A percentile compares a stretch with the other conserved stretches of the same genome.
Conservation (phyloP, 371 early-diverging fungal genomes). For the Antonospora locustae region DNA sequence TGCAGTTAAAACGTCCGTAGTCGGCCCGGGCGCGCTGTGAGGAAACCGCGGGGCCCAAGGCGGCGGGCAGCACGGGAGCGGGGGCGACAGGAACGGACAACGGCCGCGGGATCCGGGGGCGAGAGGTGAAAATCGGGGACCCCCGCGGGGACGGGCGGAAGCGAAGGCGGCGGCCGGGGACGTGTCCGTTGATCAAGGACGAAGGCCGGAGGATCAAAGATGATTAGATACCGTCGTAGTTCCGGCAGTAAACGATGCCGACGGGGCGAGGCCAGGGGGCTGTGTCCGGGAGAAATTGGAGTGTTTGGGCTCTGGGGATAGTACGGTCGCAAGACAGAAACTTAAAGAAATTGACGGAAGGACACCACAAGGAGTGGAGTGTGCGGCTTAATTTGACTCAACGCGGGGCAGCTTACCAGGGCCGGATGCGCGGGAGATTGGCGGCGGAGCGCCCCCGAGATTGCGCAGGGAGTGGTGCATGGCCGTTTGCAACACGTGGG, state of each 20-base stretch:
- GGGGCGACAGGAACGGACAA: constrained; percentile 9
- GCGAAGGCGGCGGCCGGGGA: constrained; percentile 57
- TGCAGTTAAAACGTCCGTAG: constrained; percentile 40
- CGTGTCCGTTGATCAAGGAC: constrained; percentile 62
- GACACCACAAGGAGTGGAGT: constrained; percentile 43
- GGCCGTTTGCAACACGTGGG: constrained; percentile 57
- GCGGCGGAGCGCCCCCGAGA: constrained; percentile 55
- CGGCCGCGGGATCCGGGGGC: constrained; percentile 23
- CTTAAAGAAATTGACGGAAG: constrained; percentile 42
- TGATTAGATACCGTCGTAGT: constrained; percentile 63
- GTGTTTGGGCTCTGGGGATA: constrained; percentile 37
- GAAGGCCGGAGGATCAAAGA: constrained; percentile 63
- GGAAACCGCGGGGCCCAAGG: constrained; percentile 7
- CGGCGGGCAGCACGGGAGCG: neutral
- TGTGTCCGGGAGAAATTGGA: constrained; percentile 24
- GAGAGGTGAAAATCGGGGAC: constrained; percentile 31
- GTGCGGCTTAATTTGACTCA: constrained; percentile 45
- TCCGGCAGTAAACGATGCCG: constrained; percentile 64
- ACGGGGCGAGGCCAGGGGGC: constrained; percentile 57
- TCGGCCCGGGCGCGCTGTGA: no score
- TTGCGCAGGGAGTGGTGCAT: constrained; percentile 56
- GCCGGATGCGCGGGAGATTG: constrained; percentile 55
- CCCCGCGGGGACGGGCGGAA: constrained; percentile 41
- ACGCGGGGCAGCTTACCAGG: constrained; percentile 56
- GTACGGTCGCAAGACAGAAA: constrained; percentile 39